A percentile compares a stretch with the other conserved stretches of the same genome.
phyloP scores from a whole-genome alignment of 2,329 filamentous ascomycete genomes.

The Pseudopyrenochaeta lycopersici region DNA sequence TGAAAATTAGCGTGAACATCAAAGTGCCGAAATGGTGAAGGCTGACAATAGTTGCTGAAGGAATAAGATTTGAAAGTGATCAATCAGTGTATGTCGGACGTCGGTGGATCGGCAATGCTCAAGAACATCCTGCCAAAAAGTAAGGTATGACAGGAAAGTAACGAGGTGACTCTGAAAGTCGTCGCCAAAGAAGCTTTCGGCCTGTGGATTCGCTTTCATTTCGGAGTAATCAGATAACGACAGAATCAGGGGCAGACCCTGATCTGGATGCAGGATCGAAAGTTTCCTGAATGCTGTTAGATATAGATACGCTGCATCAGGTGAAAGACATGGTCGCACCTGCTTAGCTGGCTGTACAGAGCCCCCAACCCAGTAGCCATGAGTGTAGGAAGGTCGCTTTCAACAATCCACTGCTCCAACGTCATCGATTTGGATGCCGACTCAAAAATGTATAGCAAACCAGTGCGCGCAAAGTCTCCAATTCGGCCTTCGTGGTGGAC shows the following conservation, averaged over 20 bases:
- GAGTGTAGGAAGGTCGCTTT: constrained; percentile 92
- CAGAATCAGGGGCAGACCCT: constrained; percentile 82
- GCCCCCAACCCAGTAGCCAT: constrained; percentile 96
- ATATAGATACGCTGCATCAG: not conserved
- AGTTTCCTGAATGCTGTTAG: constrained; percentile 67
- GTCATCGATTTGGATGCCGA: constrained; percentile 83
- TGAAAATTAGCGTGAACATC: constrained; percentile 16
- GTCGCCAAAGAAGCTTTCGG: constrained; percentile 76
- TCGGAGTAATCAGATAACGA: constrained; percentile 89
- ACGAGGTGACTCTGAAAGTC: constrained; percentile 87
- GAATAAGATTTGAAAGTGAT: constrained; percentile 97
- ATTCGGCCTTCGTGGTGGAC: constrained; percentile 95
- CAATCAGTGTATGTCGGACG: constrained; percentile 89
- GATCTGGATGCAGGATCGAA: constrained; percentile 78
- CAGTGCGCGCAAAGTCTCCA: constrained; percentile 94
- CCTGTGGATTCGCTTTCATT: constrained; percentile 68
- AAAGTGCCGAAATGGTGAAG: not conserved
- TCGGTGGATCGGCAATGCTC: constrained; percentile 94
- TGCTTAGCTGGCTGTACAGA: constrained; percentile 73
- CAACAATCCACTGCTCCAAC: constrained; percentile 95
- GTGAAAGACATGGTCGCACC: constrained; percentile 49
- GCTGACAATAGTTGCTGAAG: constrained; percentile 88
- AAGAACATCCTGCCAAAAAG: constrained; percentile 98
- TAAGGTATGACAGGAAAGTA: constrained; percentile 91
- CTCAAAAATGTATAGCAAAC: constrained; percentile 94